These are phyloP conservation scores for Lentinula raphanica DNA, from an alignment of 768 basidiomycete genomes.

Conservation along the genomic window DNA sequence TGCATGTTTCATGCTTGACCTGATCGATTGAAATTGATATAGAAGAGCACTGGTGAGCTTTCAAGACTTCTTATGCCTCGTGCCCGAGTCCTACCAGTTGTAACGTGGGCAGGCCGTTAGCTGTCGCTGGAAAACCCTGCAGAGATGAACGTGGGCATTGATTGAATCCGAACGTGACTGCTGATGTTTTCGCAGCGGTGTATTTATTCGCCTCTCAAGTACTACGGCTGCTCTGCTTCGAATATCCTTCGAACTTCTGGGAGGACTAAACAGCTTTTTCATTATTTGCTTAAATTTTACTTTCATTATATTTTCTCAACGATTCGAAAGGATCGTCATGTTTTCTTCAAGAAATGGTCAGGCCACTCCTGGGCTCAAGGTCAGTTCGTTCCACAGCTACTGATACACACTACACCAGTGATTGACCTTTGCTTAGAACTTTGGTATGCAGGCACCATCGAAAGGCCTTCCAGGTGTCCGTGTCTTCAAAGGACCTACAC, in stretches of 20 bases:
- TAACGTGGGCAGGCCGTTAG: background rate
- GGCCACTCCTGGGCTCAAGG: background rate
- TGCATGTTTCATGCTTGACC: background rate
- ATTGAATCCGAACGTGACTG: background rate
- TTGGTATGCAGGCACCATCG: background rate
- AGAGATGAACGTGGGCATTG: background rate
- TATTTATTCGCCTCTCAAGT: background rate
- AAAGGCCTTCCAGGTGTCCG: conserved; percentile 1
- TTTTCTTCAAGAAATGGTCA: conserved; percentile 2
- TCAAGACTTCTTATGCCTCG: background rate
- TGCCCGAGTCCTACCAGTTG: background rate
- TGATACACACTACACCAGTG: background rate
- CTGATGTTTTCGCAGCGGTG: background rate
- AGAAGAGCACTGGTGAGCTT: too few species aligned
- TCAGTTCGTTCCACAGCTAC: background rate
- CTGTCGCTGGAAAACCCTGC: background rate
- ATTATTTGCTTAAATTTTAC: background rate
- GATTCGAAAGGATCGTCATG: background rate
- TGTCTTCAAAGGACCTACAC: conserved; percentile 4
- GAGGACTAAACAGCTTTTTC: background rate
- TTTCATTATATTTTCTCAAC: background rate
- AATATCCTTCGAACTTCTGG: background rate
- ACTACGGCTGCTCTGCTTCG: background rate
- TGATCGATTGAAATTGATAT: background rate
- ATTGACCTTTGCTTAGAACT: background rate